Evolutionary conservation across 257 asterid species (phyloP).

Genomic region (Solanum medicagineum): DNA sequence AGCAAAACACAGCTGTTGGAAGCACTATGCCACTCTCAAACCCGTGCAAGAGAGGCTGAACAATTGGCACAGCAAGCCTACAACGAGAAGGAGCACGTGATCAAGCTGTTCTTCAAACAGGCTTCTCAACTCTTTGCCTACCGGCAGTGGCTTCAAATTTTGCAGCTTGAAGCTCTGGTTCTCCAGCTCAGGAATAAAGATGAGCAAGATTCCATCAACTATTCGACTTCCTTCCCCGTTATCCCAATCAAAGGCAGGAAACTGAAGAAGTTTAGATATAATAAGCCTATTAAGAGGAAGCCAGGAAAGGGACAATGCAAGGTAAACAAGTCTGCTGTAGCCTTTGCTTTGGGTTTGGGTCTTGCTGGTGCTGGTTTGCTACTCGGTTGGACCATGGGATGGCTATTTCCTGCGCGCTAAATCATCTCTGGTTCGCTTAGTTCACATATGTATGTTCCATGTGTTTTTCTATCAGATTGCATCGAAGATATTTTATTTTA

Average conservation of each 20-base stretch:
- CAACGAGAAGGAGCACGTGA: conserved; percentile 41
- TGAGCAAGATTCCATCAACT: neutral
- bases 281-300: conserved; percentile 17
- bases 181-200: conserved; percentile 34
- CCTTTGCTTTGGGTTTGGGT: conserved; percentile 44
- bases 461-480: neutral
- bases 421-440: neutral
- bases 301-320: conserved; percentile 1
- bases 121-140: conserved; percentile 56
- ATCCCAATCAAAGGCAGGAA: conserved; percentile 1
- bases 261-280: conserved; percentile 10
- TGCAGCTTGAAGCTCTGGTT: conserved; percentile 47
- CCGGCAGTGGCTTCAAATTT: conserved; percentile 49
- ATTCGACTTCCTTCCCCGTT: conserved; percentile 11
- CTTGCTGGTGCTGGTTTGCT: conserved; percentile 66
- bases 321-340: conserved; percentile 21
- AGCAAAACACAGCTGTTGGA: conserved; percentile 39
- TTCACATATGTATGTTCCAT: neutral
- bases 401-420: conserved; percentile 40
- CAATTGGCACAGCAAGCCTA: conserved; percentile 49
- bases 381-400: conserved; percentile 57
- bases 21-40: conserved; percentile 71
- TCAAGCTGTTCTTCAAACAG: conserved; percentile 48
- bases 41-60: conserved; percentile 68
- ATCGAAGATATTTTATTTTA: neutral